Evolutionary conservation across 768 basidiomycete species (phyloP).

Genomic region (Crassisporium funariophilum): DNA sequence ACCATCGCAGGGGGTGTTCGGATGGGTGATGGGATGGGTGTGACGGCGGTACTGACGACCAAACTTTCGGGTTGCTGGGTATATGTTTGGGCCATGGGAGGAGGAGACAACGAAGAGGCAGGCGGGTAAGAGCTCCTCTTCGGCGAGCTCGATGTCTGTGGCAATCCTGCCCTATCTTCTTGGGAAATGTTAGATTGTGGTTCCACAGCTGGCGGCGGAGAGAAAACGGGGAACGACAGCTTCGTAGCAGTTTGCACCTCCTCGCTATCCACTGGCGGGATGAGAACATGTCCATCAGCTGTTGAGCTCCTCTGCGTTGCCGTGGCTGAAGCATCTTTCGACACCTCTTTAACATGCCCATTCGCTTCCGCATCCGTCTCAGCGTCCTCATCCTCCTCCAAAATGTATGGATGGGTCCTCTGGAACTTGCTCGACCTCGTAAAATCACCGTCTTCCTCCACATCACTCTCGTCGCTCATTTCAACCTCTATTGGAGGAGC

Average conservation of each 20-base stretch:
- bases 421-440: constrained; percentile 38
- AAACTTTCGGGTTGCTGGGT: too few species aligned
- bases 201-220: constrained; percentile 14
- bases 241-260: constrained; percentile 53
- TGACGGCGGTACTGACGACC: constrained; percentile 31
- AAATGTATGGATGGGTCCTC: constrained; percentile 59
- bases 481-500: constrained; percentile 30
- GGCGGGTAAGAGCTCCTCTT: too few species aligned
- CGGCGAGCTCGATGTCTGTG: too few species aligned
- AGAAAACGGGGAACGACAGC: constrained; percentile 29
- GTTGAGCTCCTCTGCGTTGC: constrained; percentile 11
- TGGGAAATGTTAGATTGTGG: neutral
- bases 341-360: constrained; percentile 16
- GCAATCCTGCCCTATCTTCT: too few species aligned
- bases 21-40: constrained; percentile 21
- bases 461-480: constrained; percentile 30
- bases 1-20: constrained; percentile 2
- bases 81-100: too few species aligned
- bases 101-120: too few species aligned
- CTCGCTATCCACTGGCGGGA: constrained; percentile 30
- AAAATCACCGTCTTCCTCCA: constrained; percentile 26
- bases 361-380: constrained; percentile 30
- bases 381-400: constrained; percentile 71
- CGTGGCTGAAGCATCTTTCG: constrained; percentile 6
- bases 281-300: constrained; percentile 20